Base-by-base conservation (phyloP, 371 early-diverging fungal species). In the Circinella minor region DNA sequence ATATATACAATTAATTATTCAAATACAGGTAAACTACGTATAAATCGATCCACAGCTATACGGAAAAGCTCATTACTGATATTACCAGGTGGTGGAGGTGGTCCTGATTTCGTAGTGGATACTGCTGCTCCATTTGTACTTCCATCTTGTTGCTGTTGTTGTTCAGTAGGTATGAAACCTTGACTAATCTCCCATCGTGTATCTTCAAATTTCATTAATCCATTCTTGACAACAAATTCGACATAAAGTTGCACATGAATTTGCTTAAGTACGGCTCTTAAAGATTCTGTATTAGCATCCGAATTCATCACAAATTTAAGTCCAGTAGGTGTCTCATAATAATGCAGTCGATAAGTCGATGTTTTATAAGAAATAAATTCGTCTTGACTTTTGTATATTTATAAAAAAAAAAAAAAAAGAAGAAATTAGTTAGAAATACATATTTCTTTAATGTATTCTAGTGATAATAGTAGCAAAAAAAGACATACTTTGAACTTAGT, bases 201-300 rank as follows among this genome's bases (percentile, higher is more conserved):
- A 76, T 85, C 82, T 68, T 84, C 84, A 62, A 85, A 83, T 46
- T 80, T 73, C 77, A 88, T 84, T 66, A 94, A 71, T 14, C 94
- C 92, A 68, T 92, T 92, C 76, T 92, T 95, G 65, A 93, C 90
- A 0, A 96, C 95, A 75, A 92, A 95, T 73, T 96, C 96, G 13
- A 98, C 95, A 78, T 95, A 98, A 27, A 95, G 82, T 61, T 94
- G 90, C 36, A 88, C 82, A 78, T 96, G 94, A 60, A 97, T 93
- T 71, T 90, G 89, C 46, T 90, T 88, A 13, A 97, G 81, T 1
- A 91, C 90, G 3, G 87, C 81, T 54, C 90, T 86, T 71, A 94
- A 83, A 11, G 87, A 84, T 6, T 87, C 85, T 9, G 88, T 87
- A 18, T 85, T 86, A 14, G 92, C 90, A 78, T 95, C 96, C 15